Conservation (phyloP, 2,329 filamentous ascomycete species). For the Sphaerulina vaccinii region DNA sequence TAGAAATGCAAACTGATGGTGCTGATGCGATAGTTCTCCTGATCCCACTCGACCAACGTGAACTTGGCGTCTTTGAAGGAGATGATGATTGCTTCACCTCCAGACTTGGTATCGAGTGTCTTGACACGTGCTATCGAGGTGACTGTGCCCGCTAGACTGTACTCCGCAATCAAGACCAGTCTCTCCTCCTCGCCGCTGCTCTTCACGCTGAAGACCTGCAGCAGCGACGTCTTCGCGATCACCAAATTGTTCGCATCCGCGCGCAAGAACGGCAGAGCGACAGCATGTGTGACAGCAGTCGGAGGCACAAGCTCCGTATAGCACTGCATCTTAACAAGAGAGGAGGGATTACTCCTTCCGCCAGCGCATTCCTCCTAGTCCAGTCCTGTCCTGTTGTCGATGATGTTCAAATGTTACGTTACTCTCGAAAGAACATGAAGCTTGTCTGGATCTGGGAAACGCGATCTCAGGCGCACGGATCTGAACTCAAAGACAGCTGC, state of each 20-base stretch:
- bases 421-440: too few species aligned
- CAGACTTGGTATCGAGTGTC: constrained; percentile 68
- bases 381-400: not conserved
- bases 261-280: constrained; percentile 74
- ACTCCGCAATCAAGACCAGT: constrained; percentile 69
- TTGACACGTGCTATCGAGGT: constrained; percentile 79
- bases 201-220: constrained; percentile 72
- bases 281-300: constrained; percentile 86
- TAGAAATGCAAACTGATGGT: constrained; percentile 98
- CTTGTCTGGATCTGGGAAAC: not conserved
- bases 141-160: constrained; percentile 77
- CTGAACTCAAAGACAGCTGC: not conserved
- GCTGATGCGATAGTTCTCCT: constrained; percentile 71
- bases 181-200: constrained; percentile 61
- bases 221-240: constrained; percentile 85
- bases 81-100: constrained; percentile 78
- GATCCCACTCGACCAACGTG: constrained; percentile 91
- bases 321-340: constrained; percentile 99
- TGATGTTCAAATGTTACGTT: not conserved
- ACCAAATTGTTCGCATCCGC: constrained; percentile 78
- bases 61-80: constrained; percentile 90
- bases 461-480: not conserved
- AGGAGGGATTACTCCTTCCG: too few species aligned
- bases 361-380: not conserved
- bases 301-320: constrained; percentile 95